phyloP scores from a whole-genome alignment of 2,329 filamentous ascomycete genomes.

The Ascochyta clinopodiicola region DNA sequence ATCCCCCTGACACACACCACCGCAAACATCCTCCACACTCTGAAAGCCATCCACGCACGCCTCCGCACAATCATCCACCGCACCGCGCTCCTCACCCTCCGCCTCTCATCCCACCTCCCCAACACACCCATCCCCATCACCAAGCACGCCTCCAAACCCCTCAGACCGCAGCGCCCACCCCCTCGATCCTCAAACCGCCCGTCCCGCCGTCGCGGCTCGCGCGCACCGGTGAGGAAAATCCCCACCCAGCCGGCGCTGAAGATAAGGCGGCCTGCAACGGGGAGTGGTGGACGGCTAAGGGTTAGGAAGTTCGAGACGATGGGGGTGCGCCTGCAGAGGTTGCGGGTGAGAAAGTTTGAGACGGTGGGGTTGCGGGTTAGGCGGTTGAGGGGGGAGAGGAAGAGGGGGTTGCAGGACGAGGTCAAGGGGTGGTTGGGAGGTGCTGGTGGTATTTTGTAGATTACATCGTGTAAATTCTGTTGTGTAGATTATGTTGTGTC shows the following conservation, averaged over 20 bases:
- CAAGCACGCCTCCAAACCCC: not conserved
- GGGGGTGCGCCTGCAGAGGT: not conserved
- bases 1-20: not conserved
- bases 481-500: too few species aligned
- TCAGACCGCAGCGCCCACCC: not conserved
- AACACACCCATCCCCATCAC: not conserved
- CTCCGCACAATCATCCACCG: not conserved
- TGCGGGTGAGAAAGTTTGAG: not conserved
- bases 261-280: too few species aligned
- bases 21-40: not conserved
- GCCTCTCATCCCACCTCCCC: not conserved
- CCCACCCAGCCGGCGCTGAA: too few species aligned
- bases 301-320: too few species aligned
- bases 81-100: not conserved
- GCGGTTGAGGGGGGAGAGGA: not conserved
- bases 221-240: not conserved
- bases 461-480: not conserved
- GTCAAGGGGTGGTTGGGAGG: conserved; percentile 1
- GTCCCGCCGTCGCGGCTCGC: too few species aligned
- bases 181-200: not conserved
- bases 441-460: not conserved
- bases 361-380: not conserved
- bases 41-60: not conserved
- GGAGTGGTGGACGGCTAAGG: too few species aligned
- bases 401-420: not conserved